Evolutionary conservation across 2,329 filamentous ascomycete genomes (phyloP), one percentile per base, ranked within the genome.

Genomic region (Cladosporium sp.): DNA sequence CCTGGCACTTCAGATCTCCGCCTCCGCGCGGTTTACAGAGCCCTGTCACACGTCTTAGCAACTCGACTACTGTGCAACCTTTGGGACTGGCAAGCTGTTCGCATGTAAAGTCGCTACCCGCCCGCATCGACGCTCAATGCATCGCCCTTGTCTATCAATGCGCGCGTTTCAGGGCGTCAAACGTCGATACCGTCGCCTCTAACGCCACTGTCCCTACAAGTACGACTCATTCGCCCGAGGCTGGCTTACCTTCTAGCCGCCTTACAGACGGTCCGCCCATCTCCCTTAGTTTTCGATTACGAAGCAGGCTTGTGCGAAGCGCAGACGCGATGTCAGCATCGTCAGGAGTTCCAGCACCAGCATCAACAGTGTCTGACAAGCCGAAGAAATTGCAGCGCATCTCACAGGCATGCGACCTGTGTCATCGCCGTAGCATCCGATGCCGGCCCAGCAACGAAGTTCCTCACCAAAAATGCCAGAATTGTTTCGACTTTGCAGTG

Each of bases 401-500:
- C 48, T 72, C 70, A 1, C 66, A 71, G 55, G 70, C 70, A 15
- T 73, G 70, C 65, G 80, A 82, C 65, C 77, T 78, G 65, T 82
- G 80, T 66, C 77, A 82, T 64, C 66, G 72, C 57, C 71, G 77
- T 37, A 77, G 74, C 62, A 79, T 79, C 19, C 71, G 75, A 56
- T 80, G 78, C 62, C 69, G 69, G 45, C 71, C 68, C 15, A 71
- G 68, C 57, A 64, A 64, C 6, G 71, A 73, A 45, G 69, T 74
- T 63, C 58, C 66, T 22, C 60, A 65, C 15, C 52, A 66, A 32
- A 68, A 73, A 54, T 81, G 79, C 65, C 76, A 80, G 66, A 81
- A 78, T 52, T 80, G 78, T 66, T 68, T 70, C 24, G 77, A 81
- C 60, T 82, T 80, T 63, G 74, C 72, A 49, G 73, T 79, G 47